Conservation (phyloP, 2,329 filamentous ascomycete species). For the Pestalotiopsis fici region DNA sequence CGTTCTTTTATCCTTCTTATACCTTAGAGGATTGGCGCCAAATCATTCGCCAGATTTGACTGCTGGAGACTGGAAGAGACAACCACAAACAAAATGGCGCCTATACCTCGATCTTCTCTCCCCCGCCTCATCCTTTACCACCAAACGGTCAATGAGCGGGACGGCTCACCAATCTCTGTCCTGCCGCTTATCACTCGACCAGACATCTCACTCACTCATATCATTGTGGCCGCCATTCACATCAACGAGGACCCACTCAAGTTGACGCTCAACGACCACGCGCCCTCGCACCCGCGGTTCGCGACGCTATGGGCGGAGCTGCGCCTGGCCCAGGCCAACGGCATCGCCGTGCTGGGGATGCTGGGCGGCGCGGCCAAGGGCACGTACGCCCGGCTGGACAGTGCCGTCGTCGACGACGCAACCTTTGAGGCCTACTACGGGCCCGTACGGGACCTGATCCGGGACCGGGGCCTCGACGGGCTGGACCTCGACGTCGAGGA, state of each 20-base stretch:
- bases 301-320: conserved; percentile 71
- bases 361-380: conserved; percentile 78
- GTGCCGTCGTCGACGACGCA: conserved; percentile 30
- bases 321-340: conserved; percentile 65
- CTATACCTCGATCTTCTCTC: conserved; percentile 12
- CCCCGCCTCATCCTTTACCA: conserved; percentile 31
- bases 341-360: conserved; percentile 78
- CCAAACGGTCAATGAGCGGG: conserved; percentile 42
- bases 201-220: conserved; percentile 58
- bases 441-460: conserved; percentile 64
- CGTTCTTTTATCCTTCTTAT: neutral
- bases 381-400: conserved; percentile 60
- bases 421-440: conserved; percentile 71
- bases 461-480: conserved; percentile 59
- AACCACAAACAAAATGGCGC: conserved; percentile 6
- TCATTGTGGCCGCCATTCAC: conserved; percentile 79
- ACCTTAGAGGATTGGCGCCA: neutral
- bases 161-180: conserved; percentile 38
- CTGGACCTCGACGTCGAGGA: conserved; percentile 79
- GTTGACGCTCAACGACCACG: conserved; percentile 76
- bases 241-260: conserved; percentile 67
- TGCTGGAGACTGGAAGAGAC: neutral
- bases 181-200: conserved; percentile 40
- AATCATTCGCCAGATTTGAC: neutral
- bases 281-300: conserved; percentile 63